Conservation (phyloP, 371 early-diverging fungal species). For the Lichtheimia corymbifera region DNA sequence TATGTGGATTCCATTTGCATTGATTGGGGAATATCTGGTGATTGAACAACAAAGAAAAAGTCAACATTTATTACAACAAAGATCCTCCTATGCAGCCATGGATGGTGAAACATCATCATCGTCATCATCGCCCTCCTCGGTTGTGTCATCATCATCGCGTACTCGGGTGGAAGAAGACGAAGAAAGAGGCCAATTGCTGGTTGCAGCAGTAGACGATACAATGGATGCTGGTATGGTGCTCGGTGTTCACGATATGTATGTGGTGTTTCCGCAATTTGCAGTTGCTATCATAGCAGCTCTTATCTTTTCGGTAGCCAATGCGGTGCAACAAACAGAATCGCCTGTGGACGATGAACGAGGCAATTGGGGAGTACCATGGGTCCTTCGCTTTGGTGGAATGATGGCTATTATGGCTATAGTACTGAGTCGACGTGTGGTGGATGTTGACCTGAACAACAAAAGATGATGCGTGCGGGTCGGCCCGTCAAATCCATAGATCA, state of each 20-base stretch:
- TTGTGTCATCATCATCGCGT: background rate
- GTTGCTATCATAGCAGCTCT: slow-evolving; percentile 52
- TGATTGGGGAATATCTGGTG: slow-evolving; percentile 71
- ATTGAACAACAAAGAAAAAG: slow-evolving; percentile 24
- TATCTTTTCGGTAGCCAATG: slow-evolving; percentile 45
- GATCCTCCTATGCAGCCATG: background rate
- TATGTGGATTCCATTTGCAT: slow-evolving; percentile 77
- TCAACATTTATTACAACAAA: background rate
- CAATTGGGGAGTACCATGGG: slow-evolving; percentile 43
- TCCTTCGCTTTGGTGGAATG: slow-evolving; percentile 58
- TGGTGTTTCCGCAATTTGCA: slow-evolving; percentile 76
- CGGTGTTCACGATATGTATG: slow-evolving; percentile 81
- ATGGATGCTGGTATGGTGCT: slow-evolving; percentile 66
- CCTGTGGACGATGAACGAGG: background rate
- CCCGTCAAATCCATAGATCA: too few species aligned
- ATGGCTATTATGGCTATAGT: slow-evolving; percentile 57
- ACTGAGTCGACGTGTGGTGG: slow-evolving; percentile 26
- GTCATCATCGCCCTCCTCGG: background rate
- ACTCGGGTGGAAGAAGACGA: slow-evolving; percentile 13
- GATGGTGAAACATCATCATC: background rate
- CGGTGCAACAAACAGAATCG: background rate
- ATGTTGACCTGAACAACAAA: slow-evolving; percentile 3
- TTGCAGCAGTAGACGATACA: slow-evolving; percentile 3
- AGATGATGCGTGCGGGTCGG: background rate
- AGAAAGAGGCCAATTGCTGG: background rate